These are phyloP conservation scores for Fusarium nematophilum DNA, from an alignment of 2,329 filamentous ascomycete genomes.

Conservation along the genomic window DNA sequence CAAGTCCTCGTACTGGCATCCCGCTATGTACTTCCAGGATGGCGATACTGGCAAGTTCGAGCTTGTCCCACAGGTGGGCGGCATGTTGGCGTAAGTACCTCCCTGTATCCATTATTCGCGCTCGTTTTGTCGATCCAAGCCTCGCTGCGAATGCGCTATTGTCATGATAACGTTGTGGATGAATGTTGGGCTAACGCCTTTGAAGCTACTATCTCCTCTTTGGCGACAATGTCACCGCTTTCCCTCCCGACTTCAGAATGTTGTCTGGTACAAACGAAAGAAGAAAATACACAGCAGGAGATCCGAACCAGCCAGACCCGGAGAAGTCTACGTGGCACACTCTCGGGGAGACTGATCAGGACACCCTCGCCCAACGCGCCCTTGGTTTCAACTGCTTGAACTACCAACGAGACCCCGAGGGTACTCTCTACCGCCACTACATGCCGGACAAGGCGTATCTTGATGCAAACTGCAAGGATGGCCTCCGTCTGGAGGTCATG, in stretches of 20 bases:
- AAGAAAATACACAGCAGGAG: conserved; percentile 76
- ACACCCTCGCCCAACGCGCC: conserved; percentile 79
- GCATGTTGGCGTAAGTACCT: conserved; percentile 82
- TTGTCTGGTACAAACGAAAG: conserved; percentile 77
- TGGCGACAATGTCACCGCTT: conserved; percentile 73
- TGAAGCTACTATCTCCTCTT: conserved; percentile 86
- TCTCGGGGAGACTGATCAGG: conserved; percentile 73
- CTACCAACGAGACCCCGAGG: conserved; percentile 75
- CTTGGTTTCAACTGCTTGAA: conserved; percentile 96
- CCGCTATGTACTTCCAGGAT: conserved; percentile 81
- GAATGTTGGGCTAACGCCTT: conserved; percentile 11
- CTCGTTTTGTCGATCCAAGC: not conserved
- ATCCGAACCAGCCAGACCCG: conserved; percentile 72
- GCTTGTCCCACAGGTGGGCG: conserved; percentile 79
- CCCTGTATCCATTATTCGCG: too few relatives aligned
- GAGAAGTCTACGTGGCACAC: conserved; percentile 76
- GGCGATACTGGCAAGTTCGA: conserved; percentile 71
- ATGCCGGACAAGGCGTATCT: conserved; percentile 83
- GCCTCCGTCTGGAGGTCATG: conserved; percentile 84
- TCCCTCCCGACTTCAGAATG: conserved; percentile 84
- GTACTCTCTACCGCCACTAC: conserved; percentile 82
- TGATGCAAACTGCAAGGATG: conserved; percentile 84
- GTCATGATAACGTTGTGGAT: not conserved
- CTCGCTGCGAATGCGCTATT: not conserved
- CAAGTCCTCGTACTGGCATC: conserved; percentile 90